Conservation (phyloP, 306 rosid species). For the Mimosa pudica region DNA sequence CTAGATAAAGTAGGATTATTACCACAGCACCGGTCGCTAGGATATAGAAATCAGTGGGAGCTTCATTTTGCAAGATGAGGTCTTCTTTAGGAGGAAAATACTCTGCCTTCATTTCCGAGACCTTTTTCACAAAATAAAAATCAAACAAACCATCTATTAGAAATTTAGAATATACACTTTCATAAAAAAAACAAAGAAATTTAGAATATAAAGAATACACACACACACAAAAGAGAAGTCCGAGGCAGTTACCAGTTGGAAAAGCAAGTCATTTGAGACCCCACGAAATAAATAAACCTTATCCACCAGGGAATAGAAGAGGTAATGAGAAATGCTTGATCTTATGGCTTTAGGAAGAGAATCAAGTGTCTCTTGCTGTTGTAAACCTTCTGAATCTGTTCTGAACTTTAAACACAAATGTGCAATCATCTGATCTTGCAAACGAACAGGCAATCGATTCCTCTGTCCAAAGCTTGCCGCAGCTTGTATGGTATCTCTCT, state of each 20-base stretch:
- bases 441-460: slow-evolving; percentile 63
- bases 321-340: slow-evolving; percentile 63
- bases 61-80: slow-evolving; percentile 78
- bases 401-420: slow-evolving; percentile 76
- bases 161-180: too few relatives aligned
- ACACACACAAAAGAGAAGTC: neutral
- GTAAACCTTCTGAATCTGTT: slow-evolving; percentile 74
- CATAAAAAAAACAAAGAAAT: neutral
- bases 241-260: slow-evolving; percentile 70
- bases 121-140: slow-evolving; percentile 45
- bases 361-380: slow-evolving; percentile 75
- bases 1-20: slow-evolving; percentile 10
- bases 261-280: slow-evolving; percentile 72
- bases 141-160: neutral
- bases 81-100: slow-evolving; percentile 93
- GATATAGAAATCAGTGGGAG: slow-evolving; percentile 80
- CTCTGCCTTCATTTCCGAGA: slow-evolving; percentile 87
- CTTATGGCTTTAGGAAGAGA: slow-evolving; percentile 87
- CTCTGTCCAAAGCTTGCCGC: slow-evolving; percentile 66
- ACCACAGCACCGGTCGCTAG: slow-evolving; percentile 67
- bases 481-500: slow-evolving; percentile 77
- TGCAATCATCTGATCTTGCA: slow-evolving; percentile 76
- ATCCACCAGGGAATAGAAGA: slow-evolving; percentile 60
- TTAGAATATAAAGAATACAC: too few relatives aligned
- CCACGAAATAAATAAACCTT: slow-evolving; percentile 71